Conservation (phyloP, 192 early-diverging fungal species). For the Coemansia sp. region DNA sequence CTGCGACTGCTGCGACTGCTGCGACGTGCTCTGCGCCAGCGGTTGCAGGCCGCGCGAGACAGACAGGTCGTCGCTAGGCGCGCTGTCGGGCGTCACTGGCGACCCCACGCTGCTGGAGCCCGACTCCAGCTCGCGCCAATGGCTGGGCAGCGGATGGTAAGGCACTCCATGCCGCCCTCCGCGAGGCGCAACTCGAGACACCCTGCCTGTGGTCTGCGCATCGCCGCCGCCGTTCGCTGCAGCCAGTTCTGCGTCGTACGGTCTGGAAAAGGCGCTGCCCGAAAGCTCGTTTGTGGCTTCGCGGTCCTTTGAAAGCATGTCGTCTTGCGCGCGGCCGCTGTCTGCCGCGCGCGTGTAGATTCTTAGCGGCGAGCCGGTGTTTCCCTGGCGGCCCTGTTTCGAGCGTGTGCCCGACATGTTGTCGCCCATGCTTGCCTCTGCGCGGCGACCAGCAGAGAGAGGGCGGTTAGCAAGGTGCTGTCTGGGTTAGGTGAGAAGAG, state of each 20-base stretch:
- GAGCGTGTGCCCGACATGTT: slow-evolving; percentile 19
- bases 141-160: slow-evolving; percentile 51
- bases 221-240: slow-evolving; percentile 1
- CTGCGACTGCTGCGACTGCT: slow-evolving; percentile 13
- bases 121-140: slow-evolving; percentile 51
- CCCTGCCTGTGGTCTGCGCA: slow-evolving; percentile 4
- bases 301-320: slow-evolving; percentile 19
- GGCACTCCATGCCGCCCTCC: slow-evolving; percentile 29
- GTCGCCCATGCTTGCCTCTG: slow-evolving; percentile 33
- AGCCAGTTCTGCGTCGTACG: slow-evolving; percentile 13
- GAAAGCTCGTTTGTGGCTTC: slow-evolving; percentile 26
- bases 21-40: slow-evolving; percentile 10
- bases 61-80: slow-evolving; percentile 14
- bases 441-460: background rate
- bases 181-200: slow-evolving; percentile 18
- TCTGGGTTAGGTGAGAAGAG: no score
- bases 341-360: slow-evolving; percentile 35
- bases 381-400: slow-evolving; percentile 26
- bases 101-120: slow-evolving; percentile 45
- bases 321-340: slow-evolving; percentile 19
- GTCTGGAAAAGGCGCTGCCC: slow-evolving; percentile 29
- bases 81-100: slow-evolving; percentile 45
- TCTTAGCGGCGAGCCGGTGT: slow-evolving; percentile 33
- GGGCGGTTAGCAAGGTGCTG: no score
- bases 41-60: slow-evolving; percentile 8